Conservation (phyloP, 1,139 yeast genomes). For the Candida neerlandica region DNA sequence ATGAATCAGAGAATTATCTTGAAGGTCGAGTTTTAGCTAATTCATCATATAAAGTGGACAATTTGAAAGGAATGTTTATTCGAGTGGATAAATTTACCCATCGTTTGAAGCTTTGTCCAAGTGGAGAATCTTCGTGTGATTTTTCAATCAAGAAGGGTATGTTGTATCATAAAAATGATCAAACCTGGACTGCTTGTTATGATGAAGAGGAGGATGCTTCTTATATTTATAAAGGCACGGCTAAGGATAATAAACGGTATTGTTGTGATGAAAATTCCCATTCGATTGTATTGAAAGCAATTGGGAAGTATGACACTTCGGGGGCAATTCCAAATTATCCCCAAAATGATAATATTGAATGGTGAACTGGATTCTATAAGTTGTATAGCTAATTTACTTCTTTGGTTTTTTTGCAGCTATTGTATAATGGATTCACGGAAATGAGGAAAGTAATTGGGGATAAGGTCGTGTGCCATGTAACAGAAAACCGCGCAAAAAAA, state of each 20-base stretch:
- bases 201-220: conserved; percentile 4
- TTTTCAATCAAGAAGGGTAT: conserved; percentile 8
- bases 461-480: background rate
- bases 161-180: conserved; percentile 4
- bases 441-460: background rate
- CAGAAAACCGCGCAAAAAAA: background rate
- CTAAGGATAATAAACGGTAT: conserved; percentile 6
- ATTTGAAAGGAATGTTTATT: conserved; percentile 4
- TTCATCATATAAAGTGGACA: conserved; percentile 7
- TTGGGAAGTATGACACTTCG: conserved; percentile 12
- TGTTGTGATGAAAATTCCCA: conserved; percentile 8
- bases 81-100: conserved; percentile 11
- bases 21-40: conserved; percentile 10
- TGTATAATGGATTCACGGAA: background rate
- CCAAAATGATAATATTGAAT: background rate
- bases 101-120: conserved; percentile 14
- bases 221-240: conserved; percentile 11
- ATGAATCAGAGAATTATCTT: conserved; percentile 4
- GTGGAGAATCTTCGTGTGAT: conserved; percentile 9
- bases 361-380: too few species aligned
- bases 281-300: conserved; percentile 8
- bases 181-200: conserved; percentile 12
- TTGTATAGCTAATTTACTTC: too few species aligned
- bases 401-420: background rate
- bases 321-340: conserved; percentile 15